Percentiles rank a stretch among this genome's conserved stretches.
These are phyloP conservation scores for Trametes cinnabarina DNA, from an alignment of 768 basidiomycete genomes.

Conservation along the genomic window DNA sequence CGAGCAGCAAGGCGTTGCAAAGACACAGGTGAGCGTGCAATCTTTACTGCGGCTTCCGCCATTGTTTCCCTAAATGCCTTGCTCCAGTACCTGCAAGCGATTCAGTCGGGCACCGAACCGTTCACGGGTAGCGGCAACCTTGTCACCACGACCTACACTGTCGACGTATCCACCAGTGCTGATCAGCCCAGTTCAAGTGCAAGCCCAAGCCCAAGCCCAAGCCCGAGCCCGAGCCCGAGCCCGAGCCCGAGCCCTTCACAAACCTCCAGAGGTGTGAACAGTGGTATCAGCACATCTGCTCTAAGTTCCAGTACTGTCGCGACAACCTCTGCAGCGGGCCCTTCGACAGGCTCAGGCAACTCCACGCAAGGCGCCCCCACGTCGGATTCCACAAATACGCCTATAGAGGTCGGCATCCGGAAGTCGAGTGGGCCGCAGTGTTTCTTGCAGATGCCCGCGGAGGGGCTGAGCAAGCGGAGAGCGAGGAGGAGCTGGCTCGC, in stretches of 20 bases:
- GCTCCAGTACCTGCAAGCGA: conserved; percentile 47
- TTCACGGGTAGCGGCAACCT: conserved; percentile 51
- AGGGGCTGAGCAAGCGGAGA: background rate
- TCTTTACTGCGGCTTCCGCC: background rate
- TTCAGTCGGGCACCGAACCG: conserved; percentile 55
- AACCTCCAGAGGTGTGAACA: background rate
- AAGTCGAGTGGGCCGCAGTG: conserved; percentile 7
- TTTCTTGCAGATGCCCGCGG: background rate
- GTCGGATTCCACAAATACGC: background rate
- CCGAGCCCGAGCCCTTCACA: background rate
- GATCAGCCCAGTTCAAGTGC: background rate
- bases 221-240: background rate
- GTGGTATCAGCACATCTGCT: background rate
- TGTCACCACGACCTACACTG: conserved; percentile 41
- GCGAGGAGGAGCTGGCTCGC: background rate
- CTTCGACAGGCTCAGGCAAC: background rate
- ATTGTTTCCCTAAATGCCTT: background rate
- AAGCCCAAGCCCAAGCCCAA: background rate
- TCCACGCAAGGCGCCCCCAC: background rate
- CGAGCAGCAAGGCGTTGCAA: conserved; percentile 43
- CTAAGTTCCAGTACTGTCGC: too few species aligned
- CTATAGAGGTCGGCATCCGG: background rate
- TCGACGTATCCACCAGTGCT: conserved; percentile 30
- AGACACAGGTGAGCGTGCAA: conserved; percentile 38
- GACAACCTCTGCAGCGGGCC: too few species aligned